A percentile compares a stretch with the other conserved stretches of the same genome.
Evolutionary conservation across 345 rosid genomes (phyloP).

Genomic region (Limnanthes douglasii): DNA sequence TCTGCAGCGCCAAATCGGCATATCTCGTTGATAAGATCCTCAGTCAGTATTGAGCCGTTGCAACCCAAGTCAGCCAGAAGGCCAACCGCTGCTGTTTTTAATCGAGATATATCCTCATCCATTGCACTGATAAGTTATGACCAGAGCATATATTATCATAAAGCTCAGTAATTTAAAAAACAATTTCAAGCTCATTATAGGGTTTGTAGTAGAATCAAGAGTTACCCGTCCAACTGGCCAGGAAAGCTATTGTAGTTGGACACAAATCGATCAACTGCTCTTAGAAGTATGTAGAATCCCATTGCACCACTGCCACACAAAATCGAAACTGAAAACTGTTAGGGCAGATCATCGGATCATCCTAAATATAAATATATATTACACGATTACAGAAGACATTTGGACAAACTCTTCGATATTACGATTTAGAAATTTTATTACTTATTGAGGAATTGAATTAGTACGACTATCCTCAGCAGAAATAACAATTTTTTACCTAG

Average conservation of each 20-base stretch:
- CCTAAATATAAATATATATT: too few species aligned
- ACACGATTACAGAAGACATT: too few species aligned
- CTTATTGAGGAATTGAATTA: too few species aligned
- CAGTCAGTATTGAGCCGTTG: constrained; percentile 60
- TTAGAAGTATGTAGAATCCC: constrained; percentile 79
- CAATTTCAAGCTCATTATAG: background rate
- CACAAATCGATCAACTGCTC: constrained; percentile 79
- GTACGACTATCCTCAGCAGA: too few species aligned
- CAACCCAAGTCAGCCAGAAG: constrained; percentile 77
- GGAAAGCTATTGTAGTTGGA: constrained; percentile 88
- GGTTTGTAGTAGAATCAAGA: constrained; percentile 1
- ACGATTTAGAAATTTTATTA: too few species aligned
- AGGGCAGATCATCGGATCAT: background rate
- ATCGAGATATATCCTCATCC: constrained; percentile 84
- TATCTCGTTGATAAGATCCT: constrained; percentile 91
- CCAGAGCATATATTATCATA: constrained; percentile 3
- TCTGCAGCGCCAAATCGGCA: constrained; percentile 95
- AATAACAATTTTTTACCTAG: constrained; percentile 63
- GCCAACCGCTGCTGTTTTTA: constrained; percentile 52
- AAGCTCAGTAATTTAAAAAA: background rate
- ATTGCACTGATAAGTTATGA: constrained; percentile 40
- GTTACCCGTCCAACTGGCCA: constrained; percentile 90
- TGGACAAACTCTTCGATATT: too few species aligned
- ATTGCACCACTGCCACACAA: constrained; percentile 38
- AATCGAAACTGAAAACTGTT: background rate